Evolutionary conservation across 2,329 filamentous ascomycete genomes (phyloP).

Genomic region (Cladosporium sp.): DNA sequence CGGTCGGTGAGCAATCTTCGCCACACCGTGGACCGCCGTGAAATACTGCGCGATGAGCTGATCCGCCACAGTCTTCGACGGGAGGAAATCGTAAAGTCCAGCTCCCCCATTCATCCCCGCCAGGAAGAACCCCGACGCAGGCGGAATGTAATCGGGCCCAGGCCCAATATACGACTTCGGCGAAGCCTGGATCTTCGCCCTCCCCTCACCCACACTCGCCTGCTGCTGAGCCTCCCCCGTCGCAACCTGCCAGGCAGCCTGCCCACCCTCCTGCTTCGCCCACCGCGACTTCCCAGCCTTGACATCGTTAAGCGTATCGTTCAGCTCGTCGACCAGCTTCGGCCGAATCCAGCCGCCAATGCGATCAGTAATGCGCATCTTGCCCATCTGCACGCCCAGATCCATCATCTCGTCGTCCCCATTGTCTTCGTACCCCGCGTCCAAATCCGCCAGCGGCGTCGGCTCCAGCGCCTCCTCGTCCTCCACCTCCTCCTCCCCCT

Average conservation of each 20-base stretch:
- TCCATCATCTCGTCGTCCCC: constrained; percentile 64
- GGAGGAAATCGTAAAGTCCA: constrained; percentile 55
- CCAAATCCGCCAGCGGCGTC: constrained; percentile 56
- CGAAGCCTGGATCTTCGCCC: constrained; percentile 20
- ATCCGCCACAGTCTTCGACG: constrained; percentile 52
- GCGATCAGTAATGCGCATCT: constrained; percentile 65
- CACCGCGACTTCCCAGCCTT: constrained; percentile 22
- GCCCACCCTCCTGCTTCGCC: not conserved
- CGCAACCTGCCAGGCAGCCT: not conserved
- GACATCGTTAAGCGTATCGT: constrained; percentile 27
- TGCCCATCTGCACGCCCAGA: constrained; percentile 64
- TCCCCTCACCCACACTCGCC: constrained; percentile 1
- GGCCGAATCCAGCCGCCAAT: constrained; percentile 68
- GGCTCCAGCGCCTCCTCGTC: constrained; percentile 57
- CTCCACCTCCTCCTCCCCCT: constrained; percentile 36
- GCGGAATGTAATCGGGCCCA: constrained; percentile 60
- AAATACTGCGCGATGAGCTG: constrained; percentile 62
- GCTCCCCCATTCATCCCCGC: constrained; percentile 43
- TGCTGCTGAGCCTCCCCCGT: constrained; percentile 8
- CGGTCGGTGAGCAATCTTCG: constrained; percentile 60
- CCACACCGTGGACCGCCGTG: constrained; percentile 60
- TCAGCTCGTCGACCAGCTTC: constrained; percentile 63
- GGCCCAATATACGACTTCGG: constrained; percentile 54
- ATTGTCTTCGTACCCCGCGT: constrained; percentile 62
- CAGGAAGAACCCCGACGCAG: constrained; percentile 62